These are phyloP conservation scores for Xylariaceae sp. DNA, from an alignment of 2,329 filamentous ascomycete genomes.

Conservation along the genomic window DNA sequence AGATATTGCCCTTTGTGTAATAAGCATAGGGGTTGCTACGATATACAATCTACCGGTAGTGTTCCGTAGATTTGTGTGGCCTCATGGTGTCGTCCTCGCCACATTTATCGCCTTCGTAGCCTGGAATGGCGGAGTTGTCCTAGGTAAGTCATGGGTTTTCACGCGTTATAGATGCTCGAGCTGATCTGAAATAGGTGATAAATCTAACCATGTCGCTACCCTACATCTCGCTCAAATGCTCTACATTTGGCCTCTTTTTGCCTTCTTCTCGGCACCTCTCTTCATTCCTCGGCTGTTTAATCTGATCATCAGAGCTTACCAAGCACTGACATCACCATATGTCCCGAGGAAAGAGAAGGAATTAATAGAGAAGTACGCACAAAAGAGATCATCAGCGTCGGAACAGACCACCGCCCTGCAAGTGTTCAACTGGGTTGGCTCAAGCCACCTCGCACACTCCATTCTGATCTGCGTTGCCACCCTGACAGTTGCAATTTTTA, in stretches of 20 bases:
- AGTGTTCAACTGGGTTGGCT: constrained; percentile 38
- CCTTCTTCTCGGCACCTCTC: constrained; percentile 87
- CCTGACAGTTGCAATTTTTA: constrained; percentile 45
- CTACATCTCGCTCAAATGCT: constrained; percentile 91
- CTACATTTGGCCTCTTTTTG: constrained; percentile 89
- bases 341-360: no score
- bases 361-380: no score
- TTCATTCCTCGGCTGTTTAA: constrained; percentile 60
- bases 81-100: constrained; percentile 66
- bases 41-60: constrained; percentile 55
- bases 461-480: constrained; percentile 45
- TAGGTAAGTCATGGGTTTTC: constrained; percentile 61
- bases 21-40: constrained; percentile 69
- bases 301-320: constrained; percentile 32
- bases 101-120: constrained; percentile 77
- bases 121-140: constrained; percentile 91
- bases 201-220: constrained; percentile 89
- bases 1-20: constrained; percentile 62
- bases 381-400: neutral
- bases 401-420: constrained; percentile 21
- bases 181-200: constrained; percentile 70
- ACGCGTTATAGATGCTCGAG: neutral
- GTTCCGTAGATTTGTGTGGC: constrained; percentile 56
- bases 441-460: constrained; percentile 44
- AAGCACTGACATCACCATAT: constrained; percentile 1